Percentiles rank a stretch among this genome's conserved stretches.
phyloP scores from a whole-genome alignment of 257 asterid species.

The Penstemon davidsonii region DNA sequence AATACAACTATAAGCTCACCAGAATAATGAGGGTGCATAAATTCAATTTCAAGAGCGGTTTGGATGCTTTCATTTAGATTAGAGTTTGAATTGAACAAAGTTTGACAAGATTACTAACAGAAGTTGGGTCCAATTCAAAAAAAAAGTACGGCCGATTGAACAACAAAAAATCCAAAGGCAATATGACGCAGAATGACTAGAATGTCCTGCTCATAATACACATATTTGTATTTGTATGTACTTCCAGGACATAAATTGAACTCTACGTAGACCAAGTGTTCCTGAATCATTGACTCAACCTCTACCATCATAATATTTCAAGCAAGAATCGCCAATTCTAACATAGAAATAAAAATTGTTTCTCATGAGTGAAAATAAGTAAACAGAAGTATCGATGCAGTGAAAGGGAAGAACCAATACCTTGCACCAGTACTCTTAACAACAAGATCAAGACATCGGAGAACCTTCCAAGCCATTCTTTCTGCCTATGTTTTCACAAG shows the following conservation, averaged over 20 bases:
- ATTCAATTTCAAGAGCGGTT: too few relatives aligned
- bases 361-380: neutral
- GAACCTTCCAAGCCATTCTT: neutral
- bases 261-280: neutral
- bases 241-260: neutral
- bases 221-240: neutral
- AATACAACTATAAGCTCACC: neutral
- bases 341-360: neutral
- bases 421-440: neutral
- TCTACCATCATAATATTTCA: neutral
- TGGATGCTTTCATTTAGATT: too few relatives aligned
- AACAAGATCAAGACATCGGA: neutral
- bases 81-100: too few relatives aligned
- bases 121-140: too few relatives aligned
- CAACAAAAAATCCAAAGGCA: neutral
- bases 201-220: neutral
- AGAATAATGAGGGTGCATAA: neutral
- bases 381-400: neutral
- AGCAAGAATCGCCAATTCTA: neutral
- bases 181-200: neutral
- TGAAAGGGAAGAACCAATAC: neutral
- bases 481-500: neutral
- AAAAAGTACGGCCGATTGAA: too few relatives aligned
- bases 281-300: neutral
- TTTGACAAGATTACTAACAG: too few relatives aligned